Evolutionary conservation across 1,284 basidiomycete genomes (phyloP).

Genomic region (Pterula multifida): DNA sequence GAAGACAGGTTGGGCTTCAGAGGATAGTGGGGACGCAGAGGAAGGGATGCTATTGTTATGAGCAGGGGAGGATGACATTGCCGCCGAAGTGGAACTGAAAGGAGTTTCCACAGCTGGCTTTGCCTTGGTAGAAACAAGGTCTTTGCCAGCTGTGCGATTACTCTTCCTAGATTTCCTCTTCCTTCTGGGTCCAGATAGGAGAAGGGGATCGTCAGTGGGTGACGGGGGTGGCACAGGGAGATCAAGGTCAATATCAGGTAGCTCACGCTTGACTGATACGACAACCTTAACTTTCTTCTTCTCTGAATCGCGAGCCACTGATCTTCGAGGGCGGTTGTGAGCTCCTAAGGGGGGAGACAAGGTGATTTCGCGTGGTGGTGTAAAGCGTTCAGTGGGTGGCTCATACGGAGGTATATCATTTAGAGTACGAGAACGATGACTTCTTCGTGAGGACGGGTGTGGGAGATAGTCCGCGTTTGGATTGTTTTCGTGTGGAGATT

Average conservation of each 20-base stretch:
- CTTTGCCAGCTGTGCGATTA: not conserved
- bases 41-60: not conserved
- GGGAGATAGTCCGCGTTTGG: constrained; percentile 39
- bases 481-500: constrained; percentile 35
- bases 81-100: constrained; percentile 2
- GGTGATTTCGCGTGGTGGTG: constrained; percentile 51
- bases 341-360: constrained; percentile 16
- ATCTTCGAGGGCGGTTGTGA: constrained; percentile 13
- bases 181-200: constrained; percentile 35
- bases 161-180: not conserved
- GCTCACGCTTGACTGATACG: constrained; percentile 42
- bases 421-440: constrained; percentile 30
- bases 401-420: constrained; percentile 39
- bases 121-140: not conserved
- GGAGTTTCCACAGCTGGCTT: constrained; percentile 12
- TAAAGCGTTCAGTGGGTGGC: constrained; percentile 52
- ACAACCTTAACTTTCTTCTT: constrained; percentile 16
- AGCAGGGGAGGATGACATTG: not conserved
- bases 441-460: constrained; percentile 14
- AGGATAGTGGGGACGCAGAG: not conserved
- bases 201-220: constrained; percentile 60
- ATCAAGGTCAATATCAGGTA: constrained; percentile 48
- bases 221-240: constrained; percentile 53
- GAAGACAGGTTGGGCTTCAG: not conserved
- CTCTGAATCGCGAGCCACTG: constrained; percentile 2